phyloP scores from a whole-genome alignment of 1,139 yeast genomes.

The Pichia sp. region DNA sequence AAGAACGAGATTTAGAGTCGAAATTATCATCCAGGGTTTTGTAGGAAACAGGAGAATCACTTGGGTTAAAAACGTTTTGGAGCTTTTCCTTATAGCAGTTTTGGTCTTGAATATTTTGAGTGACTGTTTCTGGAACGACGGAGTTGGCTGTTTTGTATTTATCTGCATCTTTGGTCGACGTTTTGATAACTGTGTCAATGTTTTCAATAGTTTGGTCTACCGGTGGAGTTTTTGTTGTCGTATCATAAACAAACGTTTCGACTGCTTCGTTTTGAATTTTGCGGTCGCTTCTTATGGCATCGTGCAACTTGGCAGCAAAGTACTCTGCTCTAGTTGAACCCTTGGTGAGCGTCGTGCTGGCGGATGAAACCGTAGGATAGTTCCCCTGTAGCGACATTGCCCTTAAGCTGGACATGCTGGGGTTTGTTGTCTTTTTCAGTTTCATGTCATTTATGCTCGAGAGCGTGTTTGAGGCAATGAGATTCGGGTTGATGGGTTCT shows the following conservation, averaged over 20 bases:
- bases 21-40: slow-evolving; percentile 18
- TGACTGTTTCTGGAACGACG: background rate
- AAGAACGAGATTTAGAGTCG: slow-evolving; percentile 18
- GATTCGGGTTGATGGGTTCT: slow-evolving; percentile 6
- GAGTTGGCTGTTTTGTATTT: background rate
- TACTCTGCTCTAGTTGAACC: slow-evolving; percentile 71
- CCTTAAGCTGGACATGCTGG: slow-evolving; percentile 25
- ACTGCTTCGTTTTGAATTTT: slow-evolving; percentile 76
- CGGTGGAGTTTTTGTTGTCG: slow-evolving; percentile 33
- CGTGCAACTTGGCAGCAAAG: slow-evolving; percentile 90
- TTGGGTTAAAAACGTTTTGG: slow-evolving; percentile 7
- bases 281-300: slow-evolving; percentile 81
- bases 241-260: slow-evolving; percentile 90
- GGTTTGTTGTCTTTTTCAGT: slow-evolving; percentile 20
- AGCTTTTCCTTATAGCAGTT: slow-evolving; percentile 9
- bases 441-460: slow-evolving; percentile 13
- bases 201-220: slow-evolving; percentile 2
- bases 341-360: slow-evolving; percentile 27
- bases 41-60: slow-evolving; percentile 10
- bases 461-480: background rate
- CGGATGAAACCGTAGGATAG: slow-evolving; percentile 25
- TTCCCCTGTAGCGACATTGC: slow-evolving; percentile 18
- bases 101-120: background rate
- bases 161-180: background rate
- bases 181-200: background rate